A percentile compares a stretch with the other conserved stretches of the same genome.
Evolutionary conservation across 371 early-diverging fungal species (phyloP).

Genomic region (Mucor indicus): DNA sequence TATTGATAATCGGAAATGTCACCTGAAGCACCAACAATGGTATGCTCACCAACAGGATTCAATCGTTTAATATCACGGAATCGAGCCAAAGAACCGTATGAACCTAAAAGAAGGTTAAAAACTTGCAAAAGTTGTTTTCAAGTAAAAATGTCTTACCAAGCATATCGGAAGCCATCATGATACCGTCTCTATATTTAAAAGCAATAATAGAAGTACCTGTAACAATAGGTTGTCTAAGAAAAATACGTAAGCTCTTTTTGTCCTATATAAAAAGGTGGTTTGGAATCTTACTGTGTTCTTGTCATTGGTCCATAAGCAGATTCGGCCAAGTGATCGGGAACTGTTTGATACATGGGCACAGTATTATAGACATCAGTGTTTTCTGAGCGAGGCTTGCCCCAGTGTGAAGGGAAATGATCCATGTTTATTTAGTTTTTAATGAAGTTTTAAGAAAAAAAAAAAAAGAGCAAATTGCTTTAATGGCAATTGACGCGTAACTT

Average conservation of each 20-base stretch:
- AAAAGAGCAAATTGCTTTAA: no score
- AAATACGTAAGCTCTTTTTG: no score
- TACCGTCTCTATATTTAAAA: constrained; percentile 95
- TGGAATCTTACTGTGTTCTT: constrained; percentile 56
- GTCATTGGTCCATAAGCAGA: constrained; percentile 54
- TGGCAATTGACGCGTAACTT: no score
- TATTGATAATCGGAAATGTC: constrained; percentile 96
- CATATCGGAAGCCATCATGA: constrained; percentile 97
- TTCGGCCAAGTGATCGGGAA: constrained; percentile 38
- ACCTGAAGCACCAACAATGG: constrained; percentile 91
- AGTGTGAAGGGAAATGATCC: constrained; percentile 80
- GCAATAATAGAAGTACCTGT: constrained; percentile 97
- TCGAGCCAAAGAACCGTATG: constrained; percentile 95
- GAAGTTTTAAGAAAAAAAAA: no score
- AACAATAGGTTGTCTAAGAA: constrained; percentile 83
- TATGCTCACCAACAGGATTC: constrained; percentile 74
- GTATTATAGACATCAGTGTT: constrained; percentile 59
- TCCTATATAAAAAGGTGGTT: background rate
- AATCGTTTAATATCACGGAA: constrained; percentile 92
- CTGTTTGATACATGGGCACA: constrained; percentile 49
- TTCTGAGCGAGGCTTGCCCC: constrained; percentile 78
- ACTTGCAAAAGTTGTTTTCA: background rate
- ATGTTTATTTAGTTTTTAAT: constrained; percentile 28
- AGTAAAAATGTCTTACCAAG: constrained; percentile 53
- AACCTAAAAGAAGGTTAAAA: constrained; percentile 54